Evolutionary conservation across 179 eudicot genomes (phyloP), one percentile per base, ranked within the genome.

Genomic region (Gypsophila paniculata): DNA sequence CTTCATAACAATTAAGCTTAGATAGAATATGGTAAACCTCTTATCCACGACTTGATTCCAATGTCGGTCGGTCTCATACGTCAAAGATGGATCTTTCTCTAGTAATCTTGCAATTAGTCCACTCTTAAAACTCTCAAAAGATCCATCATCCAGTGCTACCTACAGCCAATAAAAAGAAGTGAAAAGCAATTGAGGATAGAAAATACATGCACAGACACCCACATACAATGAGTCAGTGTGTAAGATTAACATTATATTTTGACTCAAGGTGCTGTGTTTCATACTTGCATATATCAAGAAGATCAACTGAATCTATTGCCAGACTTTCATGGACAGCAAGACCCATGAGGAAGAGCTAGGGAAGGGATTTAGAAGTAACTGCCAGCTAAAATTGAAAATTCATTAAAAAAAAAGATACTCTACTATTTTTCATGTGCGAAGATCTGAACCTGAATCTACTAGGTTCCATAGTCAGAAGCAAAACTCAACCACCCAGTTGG

Each of bases 51-150:
- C 90, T 82, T 93, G 97, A 74, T 80, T 87, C 98, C 98, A 91
- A 58, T 60, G 79, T 29, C 93, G 90, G 75, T 86, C 82, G n/a
- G 98, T 85, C 78, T 93, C 96, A 73, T 88, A 88, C 54, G 81
- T 49, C 73, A 93, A 91, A 80, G 93, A 91, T 21, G 97, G 91
- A 75, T 93, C 98, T 73, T 91, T 93, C 86, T 91, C 97, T 23
- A 86, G 69, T 68, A 91, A 81, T 82, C 80, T 91, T 23, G 91
- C 90, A 59, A 86, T 75, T 72, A 93, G 79, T 36, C 98, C 98
- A 65, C 79, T 86, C 75, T 76, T 91, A 73, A 71, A 93, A 77
- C 83, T 91, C 81, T 86, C 91, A 38, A 88, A 91, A 57, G 96
- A 75, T 64, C 86, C 89, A 55, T 87, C 78, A 75, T 93, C 96